phyloP scores from a whole-genome alignment of 305 asterid species.

The Fraxinus latifolia region DNA sequence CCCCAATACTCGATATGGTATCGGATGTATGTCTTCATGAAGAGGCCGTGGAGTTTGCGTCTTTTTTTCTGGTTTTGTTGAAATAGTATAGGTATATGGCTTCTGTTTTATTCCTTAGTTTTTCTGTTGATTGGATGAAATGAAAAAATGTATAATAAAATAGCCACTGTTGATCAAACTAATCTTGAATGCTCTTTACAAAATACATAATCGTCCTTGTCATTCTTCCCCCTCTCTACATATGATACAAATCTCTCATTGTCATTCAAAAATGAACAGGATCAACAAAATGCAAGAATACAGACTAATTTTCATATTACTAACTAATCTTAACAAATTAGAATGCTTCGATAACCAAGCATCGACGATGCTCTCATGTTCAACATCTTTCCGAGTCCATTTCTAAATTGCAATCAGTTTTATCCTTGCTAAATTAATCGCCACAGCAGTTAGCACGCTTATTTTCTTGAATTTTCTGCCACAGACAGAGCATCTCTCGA shows the following conservation, averaged over 20 bases:
- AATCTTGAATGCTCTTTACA: neutral
- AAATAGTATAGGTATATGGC: neutral
- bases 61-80: neutral
- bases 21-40: conserved; percentile 74
- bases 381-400: neutral
- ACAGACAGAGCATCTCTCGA: conserved; percentile 80
- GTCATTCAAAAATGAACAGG: conserved; percentile 20
- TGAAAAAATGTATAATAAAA: neutral
- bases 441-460: conserved; percentile 71
- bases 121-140: neutral
- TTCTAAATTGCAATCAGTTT: neutral
- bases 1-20: conserved; percentile 77
- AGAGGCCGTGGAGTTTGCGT: neutral
- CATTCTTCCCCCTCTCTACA: conserved; percentile 19
- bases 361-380: neutral
- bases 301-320: conserved; percentile 14
- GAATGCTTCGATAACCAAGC: neutral
- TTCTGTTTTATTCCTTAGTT: neutral
- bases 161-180: neutral
- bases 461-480: conserved; percentile 83
- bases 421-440: conserved; percentile 22
- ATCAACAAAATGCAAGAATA: neutral
- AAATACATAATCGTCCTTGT: neutral
- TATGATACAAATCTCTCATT: conserved; percentile 27
- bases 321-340: neutral